These are phyloP conservation scores for Collybiopsis confluens DNA, from an alignment of 768 basidiomycete species.

Conservation along the genomic window DNA sequence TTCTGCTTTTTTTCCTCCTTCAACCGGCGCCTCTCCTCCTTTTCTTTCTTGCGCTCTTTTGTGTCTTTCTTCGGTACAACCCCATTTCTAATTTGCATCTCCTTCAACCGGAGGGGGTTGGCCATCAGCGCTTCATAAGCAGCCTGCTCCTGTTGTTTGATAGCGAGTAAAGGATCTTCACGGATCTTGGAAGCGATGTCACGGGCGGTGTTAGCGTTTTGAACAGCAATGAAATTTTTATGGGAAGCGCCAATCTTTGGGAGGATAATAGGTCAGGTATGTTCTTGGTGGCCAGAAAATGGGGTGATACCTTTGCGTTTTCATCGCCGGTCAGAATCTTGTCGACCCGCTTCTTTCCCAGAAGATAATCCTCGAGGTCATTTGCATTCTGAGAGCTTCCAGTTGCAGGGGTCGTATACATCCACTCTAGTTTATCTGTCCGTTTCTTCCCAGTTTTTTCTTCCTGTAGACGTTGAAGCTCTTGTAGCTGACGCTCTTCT, in stretches of 20 bases:
- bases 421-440: conserved; percentile 96
- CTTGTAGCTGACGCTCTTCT: conserved; percentile 94
- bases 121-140: conserved; percentile 83
- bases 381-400: conserved; percentile 84
- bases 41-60: conserved; percentile 51
- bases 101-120: conserved; percentile 79
- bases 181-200: conserved; percentile 93
- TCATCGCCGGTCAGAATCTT: conserved; percentile 91
- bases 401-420: conserved; percentile 97
- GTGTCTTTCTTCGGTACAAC: conserved; percentile 78
- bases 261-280: not conserved
- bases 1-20: conserved; percentile 20
- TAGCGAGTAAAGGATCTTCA: conserved; percentile 94
- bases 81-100: conserved; percentile 79
- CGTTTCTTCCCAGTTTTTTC: conserved; percentile 93
- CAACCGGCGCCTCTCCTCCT: conserved; percentile 46
- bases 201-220: conserved; percentile 87
- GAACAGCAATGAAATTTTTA: conserved; percentile 91
- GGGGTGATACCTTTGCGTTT: conserved; percentile 67
- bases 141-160: conserved; percentile 96
- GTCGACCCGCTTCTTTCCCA: conserved; percentile 97
- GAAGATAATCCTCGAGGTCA: conserved; percentile 92
- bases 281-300: not conserved
- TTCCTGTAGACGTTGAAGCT: conserved; percentile 93
- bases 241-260: conserved; percentile 75